Base-by-base conservation (phyloP, 2,329 filamentous ascomycete species). In the Penicillium sp. region DNA sequence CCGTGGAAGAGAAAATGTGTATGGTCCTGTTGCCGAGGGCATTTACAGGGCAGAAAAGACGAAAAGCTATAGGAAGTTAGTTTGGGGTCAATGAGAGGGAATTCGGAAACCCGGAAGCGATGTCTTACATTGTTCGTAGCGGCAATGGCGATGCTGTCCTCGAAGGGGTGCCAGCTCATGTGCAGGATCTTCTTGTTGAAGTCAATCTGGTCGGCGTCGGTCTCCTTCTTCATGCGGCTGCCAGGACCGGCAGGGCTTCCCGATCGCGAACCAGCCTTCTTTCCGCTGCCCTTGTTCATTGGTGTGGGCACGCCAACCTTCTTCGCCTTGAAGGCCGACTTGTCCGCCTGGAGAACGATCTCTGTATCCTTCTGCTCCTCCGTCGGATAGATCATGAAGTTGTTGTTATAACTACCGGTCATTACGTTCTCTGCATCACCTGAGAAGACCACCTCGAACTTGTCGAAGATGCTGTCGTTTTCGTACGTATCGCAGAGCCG, bases 111-210 rank as follows among this genome's bases (percentile, higher is more conserved):
- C 35, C n/a, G 8, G 7, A 9, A 2, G 5, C 16, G 35, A 10
- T 7, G 9, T 39, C 93, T 89, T 80, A 98, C 95, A 79, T 99
- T 99, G 83, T 99, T 99, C 63, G 95, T 99, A 59, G 95, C 95
- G 67, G 95, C 95, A 81, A 99, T 99, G 56, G 95, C 95, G 79
- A 99, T 99, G 80, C 93, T 98, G 80, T 99, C 93, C 79, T 99
- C 95, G 70, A 96, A 97, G 48, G 95, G 95, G 86, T 99, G 95
- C 95, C 95, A 99, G 80, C 93, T 98, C 95, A 99, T 99, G 77
- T 99, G 95, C 73, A 99, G 76, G 70, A 99, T 99, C 86, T 99
- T 99, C 86, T 98, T 99, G 84, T 98, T 98, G 79, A 98, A 99
- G 78, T 99, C 95, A 77, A 98, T 98, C 80, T 98, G 93, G 76